Evolutionary conservation across 1,139 yeast genomes (phyloP), one percentile per base, ranked within the genome.

Genomic region (Pneumocystis carinii): DNA sequence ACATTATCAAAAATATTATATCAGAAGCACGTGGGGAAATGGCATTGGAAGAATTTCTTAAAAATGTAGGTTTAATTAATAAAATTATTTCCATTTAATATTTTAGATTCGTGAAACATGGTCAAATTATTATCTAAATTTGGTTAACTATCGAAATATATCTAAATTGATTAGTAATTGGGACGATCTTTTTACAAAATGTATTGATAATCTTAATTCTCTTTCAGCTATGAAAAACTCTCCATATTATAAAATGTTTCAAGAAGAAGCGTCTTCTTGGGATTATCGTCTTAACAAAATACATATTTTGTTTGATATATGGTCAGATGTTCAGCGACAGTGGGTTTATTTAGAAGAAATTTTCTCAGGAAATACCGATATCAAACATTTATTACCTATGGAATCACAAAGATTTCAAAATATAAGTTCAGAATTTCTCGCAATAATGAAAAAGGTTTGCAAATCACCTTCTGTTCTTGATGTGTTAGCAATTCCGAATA

Each of bases 311-410:
- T 76, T 88, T 60, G 90, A 85, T 68, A 71, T 75, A 0, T 90
- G 96, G 95, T 79, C 86, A 57, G 96, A 88, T 60, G 88, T 85
- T 1, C 97, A 92, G 72, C 77, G 86, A n/a, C 89, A 86, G 69
- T 90, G 96, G 95, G 82, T 88, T 1, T 89, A 90, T 70, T 77
- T 90, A 27, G 86, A 83, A 67, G 96, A 96, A 0, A 83, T 90
- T 0, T 86, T 92, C 70, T 67, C 68, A 37, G 72, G 75, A 0
- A 81, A 81, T 64, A 75, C 78, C 0, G 90, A 86, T 59, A 81
- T 90, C 36, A 77, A 79, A 62, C 78, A 76, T 39, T 74, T 88
- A 2, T 75, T 90, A 14, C 95, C 95, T 0, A 72, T 82, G 3
- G 97, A 90, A 69, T 76, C 85, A 0, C 73, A 86, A 0, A 76